These are phyloP conservation scores for Termitomyces sp. DNA, from an alignment of 768 basidiomycete genomes.

Conservation along the genomic window DNA sequence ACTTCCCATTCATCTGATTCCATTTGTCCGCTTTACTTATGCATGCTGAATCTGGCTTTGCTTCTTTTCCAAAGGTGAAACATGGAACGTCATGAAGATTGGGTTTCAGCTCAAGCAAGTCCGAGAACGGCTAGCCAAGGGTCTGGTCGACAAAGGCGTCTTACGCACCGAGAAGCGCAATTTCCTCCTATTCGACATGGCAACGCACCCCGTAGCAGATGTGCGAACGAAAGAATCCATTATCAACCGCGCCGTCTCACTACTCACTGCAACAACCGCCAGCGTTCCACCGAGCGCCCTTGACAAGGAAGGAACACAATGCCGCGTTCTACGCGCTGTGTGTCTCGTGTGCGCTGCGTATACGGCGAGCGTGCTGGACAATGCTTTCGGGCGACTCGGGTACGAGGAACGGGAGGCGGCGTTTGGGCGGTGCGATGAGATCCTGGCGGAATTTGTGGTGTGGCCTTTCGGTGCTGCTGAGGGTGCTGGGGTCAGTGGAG, in stretches of 20 bases:
- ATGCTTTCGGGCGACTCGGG: constrained; percentile 80
- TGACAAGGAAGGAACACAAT: constrained; percentile 73
- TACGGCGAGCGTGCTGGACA: constrained; percentile 92
- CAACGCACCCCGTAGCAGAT: constrained; percentile 96
- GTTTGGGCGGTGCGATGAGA: constrained; percentile 90
- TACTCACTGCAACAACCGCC: constrained; percentile 80
- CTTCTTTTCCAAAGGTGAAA: constrained; percentile 65
- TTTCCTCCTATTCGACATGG: constrained; percentile 99
- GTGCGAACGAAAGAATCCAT: constrained; percentile 85
- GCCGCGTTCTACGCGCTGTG: constrained; percentile 74
- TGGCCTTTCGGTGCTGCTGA: constrained; percentile 74
- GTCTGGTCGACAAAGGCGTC: constrained; percentile 97
- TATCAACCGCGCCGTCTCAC: constrained; percentile 64
- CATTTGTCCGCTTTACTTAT: background rate
- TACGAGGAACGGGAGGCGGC: constrained; percentile 95
- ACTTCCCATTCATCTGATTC: background rate
- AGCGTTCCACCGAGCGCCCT: constrained; percentile 73
- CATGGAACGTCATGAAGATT: constrained; percentile 99
- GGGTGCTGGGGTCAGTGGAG: constrained; percentile 13
- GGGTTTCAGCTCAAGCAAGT: constrained; percentile 99
- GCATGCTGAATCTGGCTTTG: background rate
- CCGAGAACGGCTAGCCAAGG: constrained; percentile 93
- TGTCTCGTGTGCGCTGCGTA: constrained; percentile 89
- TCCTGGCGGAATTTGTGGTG: constrained; percentile 81
- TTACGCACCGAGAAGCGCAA: constrained; percentile 99